Percentiles rank a stretch among this genome's conserved stretches.
These are phyloP conservation scores for Syzygium aromaticum DNA, from an alignment of 345 rosid species.

Conservation along the genomic window DNA sequence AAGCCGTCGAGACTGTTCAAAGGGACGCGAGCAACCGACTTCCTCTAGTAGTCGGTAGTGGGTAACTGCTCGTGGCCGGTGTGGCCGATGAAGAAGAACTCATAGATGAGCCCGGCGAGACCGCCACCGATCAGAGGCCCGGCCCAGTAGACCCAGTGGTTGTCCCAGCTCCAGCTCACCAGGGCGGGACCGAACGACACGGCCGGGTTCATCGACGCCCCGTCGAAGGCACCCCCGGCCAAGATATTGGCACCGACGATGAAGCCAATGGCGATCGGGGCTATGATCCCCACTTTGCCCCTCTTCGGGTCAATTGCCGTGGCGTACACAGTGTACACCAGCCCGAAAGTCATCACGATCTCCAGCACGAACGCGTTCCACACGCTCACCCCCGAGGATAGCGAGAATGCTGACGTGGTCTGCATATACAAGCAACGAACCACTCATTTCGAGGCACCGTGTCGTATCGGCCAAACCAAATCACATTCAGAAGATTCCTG, in stretches of 20 bases:
- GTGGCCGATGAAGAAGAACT: constrained; percentile 50
- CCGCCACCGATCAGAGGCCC: constrained; percentile 90
- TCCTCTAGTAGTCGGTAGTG: constrained; percentile 54
- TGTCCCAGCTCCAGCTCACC: constrained; percentile 82
- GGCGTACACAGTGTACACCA: constrained; percentile 88
- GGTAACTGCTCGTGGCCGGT: constrained; percentile 56
- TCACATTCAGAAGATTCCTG: background rate
- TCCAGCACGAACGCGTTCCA: constrained; percentile 80
- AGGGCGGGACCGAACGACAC: constrained; percentile 92
- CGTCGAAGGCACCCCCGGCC: constrained; percentile 86
- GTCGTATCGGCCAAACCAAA: background rate
- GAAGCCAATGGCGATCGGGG: constrained; percentile 87
- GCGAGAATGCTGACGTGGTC: constrained; percentile 54
- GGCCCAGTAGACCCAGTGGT: constrained; percentile 96
- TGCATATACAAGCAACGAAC: constrained; percentile 8
- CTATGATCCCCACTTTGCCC: constrained; percentile 60
- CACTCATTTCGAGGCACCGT: background rate
- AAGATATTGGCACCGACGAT: constrained; percentile 87
- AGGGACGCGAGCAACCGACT: background rate
- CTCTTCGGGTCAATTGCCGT: constrained; percentile 85
- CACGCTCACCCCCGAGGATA: constrained; percentile 64
- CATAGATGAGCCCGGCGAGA: constrained; percentile 70
- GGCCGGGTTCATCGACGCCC: constrained; percentile 97
- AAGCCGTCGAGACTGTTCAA: background rate
- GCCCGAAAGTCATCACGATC: constrained; percentile 92